These are phyloP conservation scores for Phytophthora fragariae DNA, from an alignment of 352 stramenopile species.

Conservation along the genomic window DNA sequence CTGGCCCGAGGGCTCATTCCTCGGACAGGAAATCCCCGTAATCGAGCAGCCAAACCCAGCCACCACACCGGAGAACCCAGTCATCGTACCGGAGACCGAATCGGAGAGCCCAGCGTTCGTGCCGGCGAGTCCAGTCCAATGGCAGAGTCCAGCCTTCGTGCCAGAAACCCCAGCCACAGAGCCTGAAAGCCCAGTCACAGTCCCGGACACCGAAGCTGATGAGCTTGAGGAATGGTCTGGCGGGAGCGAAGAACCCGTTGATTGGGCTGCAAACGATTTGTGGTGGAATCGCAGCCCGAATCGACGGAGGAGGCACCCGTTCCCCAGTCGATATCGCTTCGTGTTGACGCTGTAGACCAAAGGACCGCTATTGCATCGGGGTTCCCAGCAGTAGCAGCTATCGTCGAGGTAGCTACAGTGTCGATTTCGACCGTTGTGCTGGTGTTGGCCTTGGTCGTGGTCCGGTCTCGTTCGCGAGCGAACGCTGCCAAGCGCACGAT, in stretches of 20 bases:
- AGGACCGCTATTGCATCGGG: background rate
- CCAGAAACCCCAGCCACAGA: background rate
- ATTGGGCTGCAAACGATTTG: background rate
- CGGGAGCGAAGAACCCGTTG: background rate
- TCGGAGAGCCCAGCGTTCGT: background rate
- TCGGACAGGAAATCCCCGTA: background rate
- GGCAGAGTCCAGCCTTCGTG: background rate
- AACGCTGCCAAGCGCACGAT: background rate
- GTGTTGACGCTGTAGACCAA: background rate
- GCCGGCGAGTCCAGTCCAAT: background rate
- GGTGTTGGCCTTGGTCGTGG: conserved; percentile 1
- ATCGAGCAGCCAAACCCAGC: background rate
- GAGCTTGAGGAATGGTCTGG: background rate
- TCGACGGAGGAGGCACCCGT: background rate
- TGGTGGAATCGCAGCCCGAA: background rate
- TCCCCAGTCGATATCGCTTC: background rate
- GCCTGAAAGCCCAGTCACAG: background rate
- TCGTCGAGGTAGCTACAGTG: conserved; percentile 12
- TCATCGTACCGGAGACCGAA: background rate
- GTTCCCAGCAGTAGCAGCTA: background rate
- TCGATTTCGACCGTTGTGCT: conserved; percentile 3
- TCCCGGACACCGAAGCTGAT: background rate
- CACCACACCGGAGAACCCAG: background rate
- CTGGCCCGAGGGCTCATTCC: background rate
- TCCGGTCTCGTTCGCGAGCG: conserved; percentile 7